phyloP scores from a whole-genome alignment of 495 filamentous ascomycete species.

The Xylaria intraflava region DNA sequence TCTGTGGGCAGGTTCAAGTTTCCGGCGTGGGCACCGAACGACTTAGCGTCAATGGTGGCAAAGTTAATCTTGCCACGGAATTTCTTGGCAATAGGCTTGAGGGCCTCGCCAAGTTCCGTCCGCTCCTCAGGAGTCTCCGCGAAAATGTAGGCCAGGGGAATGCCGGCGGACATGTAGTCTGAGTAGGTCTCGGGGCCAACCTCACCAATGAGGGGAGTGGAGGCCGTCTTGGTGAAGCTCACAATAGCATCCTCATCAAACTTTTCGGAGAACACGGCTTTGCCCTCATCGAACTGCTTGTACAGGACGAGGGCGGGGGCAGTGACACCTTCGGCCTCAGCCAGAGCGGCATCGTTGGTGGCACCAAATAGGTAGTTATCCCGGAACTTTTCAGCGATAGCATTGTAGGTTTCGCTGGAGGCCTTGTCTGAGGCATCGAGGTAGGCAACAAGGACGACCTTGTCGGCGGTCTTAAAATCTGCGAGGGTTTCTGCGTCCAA shows the following conservation, averaged over 20 bases:
- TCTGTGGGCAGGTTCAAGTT: slow-evolving; percentile 96
- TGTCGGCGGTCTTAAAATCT: slow-evolving; percentile 96
- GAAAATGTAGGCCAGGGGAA: slow-evolving; percentile 97
- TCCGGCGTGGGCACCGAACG: slow-evolving; percentile 88
- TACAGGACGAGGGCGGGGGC: slow-evolving; percentile 87
- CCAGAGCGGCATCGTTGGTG: slow-evolving; percentile 72
- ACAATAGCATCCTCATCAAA: slow-evolving; percentile 71
- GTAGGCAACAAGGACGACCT: slow-evolving; percentile 90
- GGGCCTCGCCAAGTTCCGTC: slow-evolving; percentile 58
- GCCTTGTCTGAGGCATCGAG: slow-evolving; percentile 77
- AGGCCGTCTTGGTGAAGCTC: slow-evolving; percentile 73
- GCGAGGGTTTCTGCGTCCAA: slow-evolving; percentile 74
- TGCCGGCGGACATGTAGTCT: slow-evolving; percentile 89
- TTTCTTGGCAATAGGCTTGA: slow-evolving; percentile 61
- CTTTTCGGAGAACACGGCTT: slow-evolving; percentile 71
- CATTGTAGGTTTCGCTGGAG: slow-evolving; percentile 70
- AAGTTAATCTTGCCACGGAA: slow-evolving; percentile 88
- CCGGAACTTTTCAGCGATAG: slow-evolving; percentile 74
- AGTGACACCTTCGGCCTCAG: slow-evolving; percentile 81
- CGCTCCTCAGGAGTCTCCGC: slow-evolving; percentile 89
- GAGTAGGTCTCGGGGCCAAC: slow-evolving; percentile 97
- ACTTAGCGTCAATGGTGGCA: slow-evolving; percentile 92
- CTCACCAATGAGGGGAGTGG: slow-evolving; percentile 90
- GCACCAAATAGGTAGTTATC: slow-evolving; percentile 91
- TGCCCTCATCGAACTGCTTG: slow-evolving; percentile 98